Evolutionary conservation across 202 grass and related monocot species (phyloP), one percentile per base, ranked within the genome.

Genomic region (Panicum virgatum): DNA sequence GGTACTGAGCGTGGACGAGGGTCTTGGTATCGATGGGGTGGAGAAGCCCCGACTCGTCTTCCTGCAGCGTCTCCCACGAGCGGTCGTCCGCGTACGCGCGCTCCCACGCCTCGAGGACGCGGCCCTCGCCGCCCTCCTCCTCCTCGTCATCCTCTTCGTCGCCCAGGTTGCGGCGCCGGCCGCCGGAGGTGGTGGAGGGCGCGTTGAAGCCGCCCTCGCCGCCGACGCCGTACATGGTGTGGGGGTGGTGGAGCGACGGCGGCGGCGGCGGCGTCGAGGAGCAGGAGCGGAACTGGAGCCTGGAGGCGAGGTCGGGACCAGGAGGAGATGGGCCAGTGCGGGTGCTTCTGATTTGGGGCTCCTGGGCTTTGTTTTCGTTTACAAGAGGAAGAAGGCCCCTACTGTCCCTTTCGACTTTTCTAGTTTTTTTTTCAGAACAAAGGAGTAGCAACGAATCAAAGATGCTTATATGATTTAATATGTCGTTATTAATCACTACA

Each of bases 31-130:
- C 86, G 77, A 99, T 87, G 54, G 96, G 83, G 12, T 81, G 89
- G 53, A 99, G 96, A 66, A 96, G 91, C 22, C 96, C 96, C 6
- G 96, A 91, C 75, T 99, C 93, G 74, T 99, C 96, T 83, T 99
- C 96, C 82, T 99, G 93, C 84, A 99, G 84, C 73, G 88, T 78
- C 83, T 99, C 96, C 96, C 96, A 99, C 72, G 96, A 99, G 7
- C 96, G 86, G 59, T 99, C 96, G 87, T 99, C 93, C 43, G 96
- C 93, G 85, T 99, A 99, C n/a, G 96, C 91, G 29, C 93, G 93
- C 89, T 94, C 93, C 96, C 96, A 96, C 16, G 93, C 91, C 59
- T 99, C 92, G 59, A 88, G 82, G 36, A 85, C 89, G 39, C 85
- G 75, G 42, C 83, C 91, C 53, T 88, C 87, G 14, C 83, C 84